Evolutionary conservation across 2,329 filamentous ascomycete species (phyloP).

Genomic region (Curvularia sp.): DNA sequence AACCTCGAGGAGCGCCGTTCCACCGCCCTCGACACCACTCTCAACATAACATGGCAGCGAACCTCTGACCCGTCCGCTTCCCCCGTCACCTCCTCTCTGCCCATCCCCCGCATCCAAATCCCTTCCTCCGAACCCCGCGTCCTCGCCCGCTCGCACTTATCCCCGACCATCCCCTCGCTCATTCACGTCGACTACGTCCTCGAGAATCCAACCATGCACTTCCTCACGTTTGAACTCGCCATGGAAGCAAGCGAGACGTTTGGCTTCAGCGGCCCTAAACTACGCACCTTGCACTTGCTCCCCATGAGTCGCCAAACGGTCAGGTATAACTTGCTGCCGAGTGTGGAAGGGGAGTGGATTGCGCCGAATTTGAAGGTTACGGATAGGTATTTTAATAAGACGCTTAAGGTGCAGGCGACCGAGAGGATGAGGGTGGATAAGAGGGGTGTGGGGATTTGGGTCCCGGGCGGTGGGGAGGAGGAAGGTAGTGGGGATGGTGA

Average conservation of each 20-base stretch:
- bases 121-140: conserved; percentile 87
- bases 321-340: conserved; percentile 76
- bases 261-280: conserved; percentile 89
- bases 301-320: conserved; percentile 78
- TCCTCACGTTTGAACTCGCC: conserved; percentile 86
- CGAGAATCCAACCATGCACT: conserved; percentile 93
- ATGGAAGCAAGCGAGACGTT: conserved; percentile 96
- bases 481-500: conserved; percentile 3
- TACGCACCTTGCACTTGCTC: conserved; percentile 78
- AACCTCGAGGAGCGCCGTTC: conserved; percentile 82
- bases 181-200: conserved; percentile 69
- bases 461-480: conserved; percentile 29
- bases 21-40: conserved; percentile 74
- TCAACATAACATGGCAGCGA: conserved; percentile 81
- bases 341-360: conserved; percentile 69
- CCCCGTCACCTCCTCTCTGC: conserved; percentile 63
- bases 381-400: conserved; percentile 93
- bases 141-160: conserved; percentile 60
- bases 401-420: conserved; percentile 78
- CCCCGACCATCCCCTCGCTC: conserved; percentile 32
- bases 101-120: conserved; percentile 80
- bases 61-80: conserved; percentile 44
- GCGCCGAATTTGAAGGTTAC: conserved; percentile 76
- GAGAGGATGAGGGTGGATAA: conserved; percentile 68
- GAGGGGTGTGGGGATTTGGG: conserved; percentile 56